Conservation (phyloP, 2,329 filamentous ascomycete genomes). For the Neodidymelliopsis sp. region DNA sequence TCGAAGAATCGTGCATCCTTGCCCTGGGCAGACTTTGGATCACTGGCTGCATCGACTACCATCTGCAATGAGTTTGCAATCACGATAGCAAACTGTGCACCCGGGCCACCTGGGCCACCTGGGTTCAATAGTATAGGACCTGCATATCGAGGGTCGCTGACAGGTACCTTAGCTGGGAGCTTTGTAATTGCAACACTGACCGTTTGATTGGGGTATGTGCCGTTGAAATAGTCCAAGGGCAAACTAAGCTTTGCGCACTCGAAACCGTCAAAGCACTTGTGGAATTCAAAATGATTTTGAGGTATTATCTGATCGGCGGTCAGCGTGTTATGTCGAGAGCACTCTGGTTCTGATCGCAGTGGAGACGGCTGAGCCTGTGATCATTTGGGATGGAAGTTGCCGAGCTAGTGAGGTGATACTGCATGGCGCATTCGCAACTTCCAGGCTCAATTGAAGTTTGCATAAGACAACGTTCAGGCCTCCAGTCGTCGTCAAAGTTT, state of each 20-base stretch:
- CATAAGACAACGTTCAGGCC: slow-evolving; percentile 2
- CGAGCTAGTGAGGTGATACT: slow-evolving; percentile 1
- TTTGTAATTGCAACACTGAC: slow-evolving; percentile 45
- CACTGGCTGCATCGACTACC: slow-evolving; percentile 36
- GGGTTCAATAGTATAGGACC: slow-evolving; percentile 54
- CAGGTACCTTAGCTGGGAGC: slow-evolving; percentile 44
- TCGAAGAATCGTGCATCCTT: slow-evolving; percentile 50
- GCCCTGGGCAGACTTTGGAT: slow-evolving; percentile 9
- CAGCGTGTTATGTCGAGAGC: slow-evolving; percentile 20
- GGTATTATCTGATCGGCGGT: slow-evolving; percentile 33
- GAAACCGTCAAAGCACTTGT: slow-evolving; percentile 40
- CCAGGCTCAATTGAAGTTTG: not conserved
- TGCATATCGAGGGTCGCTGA: slow-evolving; percentile 49
- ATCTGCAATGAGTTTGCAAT: slow-evolving; percentile 35
- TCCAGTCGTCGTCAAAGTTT: not conserved
- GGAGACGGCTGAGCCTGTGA: not conserved
- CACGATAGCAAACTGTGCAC: slow-evolving; percentile 41
- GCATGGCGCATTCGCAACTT: not conserved
- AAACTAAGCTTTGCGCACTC: slow-evolving; percentile 47
- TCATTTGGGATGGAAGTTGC: not conserved
- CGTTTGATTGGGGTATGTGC: slow-evolving; percentile 36
- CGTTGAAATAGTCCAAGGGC: slow-evolving; percentile 50
- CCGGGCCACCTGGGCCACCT: slow-evolving; percentile 54
- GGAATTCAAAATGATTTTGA: slow-evolving; percentile 38
- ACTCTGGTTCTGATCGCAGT: not conserved